These are phyloP conservation scores for Calocybe gangraenosa DNA, from an alignment of 768 basidiomycete species.

Conservation along the genomic window DNA sequence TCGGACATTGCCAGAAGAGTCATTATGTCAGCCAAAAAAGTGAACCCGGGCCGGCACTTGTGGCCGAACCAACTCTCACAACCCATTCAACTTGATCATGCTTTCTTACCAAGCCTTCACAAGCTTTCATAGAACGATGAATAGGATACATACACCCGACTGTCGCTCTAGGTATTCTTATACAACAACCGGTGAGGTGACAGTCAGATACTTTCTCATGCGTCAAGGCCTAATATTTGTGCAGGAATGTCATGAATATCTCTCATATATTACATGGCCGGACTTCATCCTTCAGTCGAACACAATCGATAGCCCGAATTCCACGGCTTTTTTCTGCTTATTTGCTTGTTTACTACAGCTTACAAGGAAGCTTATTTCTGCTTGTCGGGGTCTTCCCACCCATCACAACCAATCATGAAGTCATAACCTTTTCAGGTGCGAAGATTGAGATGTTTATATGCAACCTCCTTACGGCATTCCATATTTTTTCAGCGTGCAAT, in stretches of 20 bases:
- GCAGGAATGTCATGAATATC: too few relatives aligned
- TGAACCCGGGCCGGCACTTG: neutral
- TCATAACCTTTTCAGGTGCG: constrained; percentile 12
- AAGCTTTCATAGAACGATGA: neutral
- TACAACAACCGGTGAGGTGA: too few relatives aligned
- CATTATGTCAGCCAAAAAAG: neutral
- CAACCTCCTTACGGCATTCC: constrained; percentile 19
- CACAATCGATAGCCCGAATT: constrained; percentile 15
- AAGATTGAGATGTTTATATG: constrained; percentile 6
- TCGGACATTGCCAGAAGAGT: neutral
- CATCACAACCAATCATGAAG: constrained; percentile 11
- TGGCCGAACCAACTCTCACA: too few relatives aligned
- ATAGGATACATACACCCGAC: too few relatives aligned
- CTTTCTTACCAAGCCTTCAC: neutral
- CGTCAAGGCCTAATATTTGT: too few relatives aligned
- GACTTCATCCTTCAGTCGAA: too few relatives aligned
- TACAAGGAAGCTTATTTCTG: constrained; percentile 8
- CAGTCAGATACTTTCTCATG: too few relatives aligned
- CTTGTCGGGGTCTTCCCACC: constrained; percentile 9
- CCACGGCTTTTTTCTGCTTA: constrained; percentile 4
- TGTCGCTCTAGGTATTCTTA: too few relatives aligned
- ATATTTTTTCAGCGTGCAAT: constrained; percentile 16
- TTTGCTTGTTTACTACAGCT: too few relatives aligned
- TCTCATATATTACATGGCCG: too few relatives aligned
- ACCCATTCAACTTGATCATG: too few relatives aligned